Evolutionary conservation across 2,329 filamentous ascomycete genomes (phyloP), one percentile per base, ranked within the genome.

Genomic region (Pseudogymnoascus destructans): DNA sequence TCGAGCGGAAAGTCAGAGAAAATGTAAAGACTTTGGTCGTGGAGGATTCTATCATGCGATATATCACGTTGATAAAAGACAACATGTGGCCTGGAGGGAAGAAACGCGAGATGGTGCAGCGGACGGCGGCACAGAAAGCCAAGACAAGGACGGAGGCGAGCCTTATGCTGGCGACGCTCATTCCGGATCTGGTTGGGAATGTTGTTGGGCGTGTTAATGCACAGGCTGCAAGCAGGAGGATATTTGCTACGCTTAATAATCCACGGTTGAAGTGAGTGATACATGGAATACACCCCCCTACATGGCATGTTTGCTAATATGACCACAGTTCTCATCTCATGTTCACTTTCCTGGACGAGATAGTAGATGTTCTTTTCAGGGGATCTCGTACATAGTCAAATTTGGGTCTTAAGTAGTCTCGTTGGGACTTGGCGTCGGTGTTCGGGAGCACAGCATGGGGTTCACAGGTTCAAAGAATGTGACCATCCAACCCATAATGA

Each of bases 151-250:
- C 85, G 7, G 93, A 97, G 71, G 93, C 95, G 5, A 89, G 87
- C 60, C 74, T 95, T 21, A 88, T 97, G 77, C 77, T 98, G 55
- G 89, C 87, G 8, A 95, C 90, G 8, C 78, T 98, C 55, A 78
- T 98, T 17, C 93, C 93, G 2, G 93, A 98, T 70, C 70, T 98
- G 59, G 92, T 89, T 7, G 90, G 86, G 6, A 95, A 87, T 71
- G 95, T 98, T 5, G 95, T 98, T 13, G 93, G 93, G 3, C 81
- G 90, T 66, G 81, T 85, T 42, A 98, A 98, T 73, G 93, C 95
- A 13, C 87, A 95, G 70, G 86, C 86, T 59, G 93, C 93, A 19
- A 91, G 90, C 62, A 80, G 92, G 64, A 86, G 91, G 66, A 81
- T 97, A 54, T 89, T 95, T 74, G 91, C 90, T 8, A 90, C 88